These are phyloP conservation scores for Gossypium rotundifolium DNA, from an alignment of 345 rosid genomes.

Conservation along the genomic window DNA sequence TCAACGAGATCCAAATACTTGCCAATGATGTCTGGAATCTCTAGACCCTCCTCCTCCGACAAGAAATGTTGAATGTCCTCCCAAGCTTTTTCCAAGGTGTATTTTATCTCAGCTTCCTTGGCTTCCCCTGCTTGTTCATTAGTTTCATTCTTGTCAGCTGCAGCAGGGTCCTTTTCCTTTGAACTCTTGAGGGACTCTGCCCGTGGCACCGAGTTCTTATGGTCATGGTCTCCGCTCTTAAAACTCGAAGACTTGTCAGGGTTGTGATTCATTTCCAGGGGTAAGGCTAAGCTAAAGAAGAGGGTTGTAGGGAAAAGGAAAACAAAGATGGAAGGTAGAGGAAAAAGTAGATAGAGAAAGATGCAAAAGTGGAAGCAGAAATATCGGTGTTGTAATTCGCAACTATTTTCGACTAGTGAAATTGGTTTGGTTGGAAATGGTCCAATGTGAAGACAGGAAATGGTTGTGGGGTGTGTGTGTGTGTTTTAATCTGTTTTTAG, in stretches of 20 bases:
- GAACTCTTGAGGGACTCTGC: background rate
- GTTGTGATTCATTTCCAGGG: conserved; percentile 12
- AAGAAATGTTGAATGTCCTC: conserved; percentile 51
- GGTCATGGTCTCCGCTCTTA: background rate
- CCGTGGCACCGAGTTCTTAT: background rate
- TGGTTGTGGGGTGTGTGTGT: background rate
- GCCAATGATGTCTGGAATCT: conserved; percentile 45
- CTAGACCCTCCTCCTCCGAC: conserved; percentile 10
- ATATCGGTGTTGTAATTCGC: background rate
- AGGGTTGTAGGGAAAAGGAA: background rate
- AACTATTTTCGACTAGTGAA: background rate
- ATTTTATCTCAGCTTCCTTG: conserved; percentile 25
- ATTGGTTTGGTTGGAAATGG: conserved; percentile 15
- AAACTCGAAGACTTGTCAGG: background rate
- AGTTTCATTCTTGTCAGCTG: background rate
- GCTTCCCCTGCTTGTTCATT: background rate
- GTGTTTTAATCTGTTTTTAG: background rate
- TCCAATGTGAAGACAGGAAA: conserved; percentile 4
- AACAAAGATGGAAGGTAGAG: conserved; percentile 1
- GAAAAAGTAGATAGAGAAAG: conserved; percentile 5
- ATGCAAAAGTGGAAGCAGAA: conserved; percentile 13
- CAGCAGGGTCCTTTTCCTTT: conserved; percentile 2
- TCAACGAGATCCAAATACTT: conserved; percentile 62
- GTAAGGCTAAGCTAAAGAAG: background rate
- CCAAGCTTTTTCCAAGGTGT: conserved; percentile 40